Evolutionary conservation across 2,329 filamentous ascomycete genomes (phyloP), one percentile per base, ranked within the genome.

Genomic region (Colletotrichum costaricense): DNA sequence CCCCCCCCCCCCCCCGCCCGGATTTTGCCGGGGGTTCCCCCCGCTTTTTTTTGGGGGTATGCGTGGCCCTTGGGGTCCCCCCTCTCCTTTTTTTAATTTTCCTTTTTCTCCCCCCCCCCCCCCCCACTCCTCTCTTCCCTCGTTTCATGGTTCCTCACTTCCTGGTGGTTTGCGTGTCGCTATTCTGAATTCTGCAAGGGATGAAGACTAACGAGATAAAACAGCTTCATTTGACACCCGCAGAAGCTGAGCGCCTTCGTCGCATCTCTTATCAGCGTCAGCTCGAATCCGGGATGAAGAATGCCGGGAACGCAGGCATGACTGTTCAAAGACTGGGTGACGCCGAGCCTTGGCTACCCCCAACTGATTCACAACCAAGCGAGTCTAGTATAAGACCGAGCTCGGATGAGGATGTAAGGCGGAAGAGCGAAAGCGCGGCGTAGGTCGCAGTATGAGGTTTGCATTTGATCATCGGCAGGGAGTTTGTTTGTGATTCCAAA

Each of bases 251-350:
- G 56, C 81, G 88, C 7, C 78, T 91, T 62, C 82, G 88, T 19
- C 80, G 83, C 42, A 82, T 90, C 2, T 87, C 85, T 26, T 89
- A 88, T 76, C 84, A 88, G 77, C 82, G 84, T 58, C 89, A 91
- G 76, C 70, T 89, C n/a, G 87, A 87, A 73, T 84, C 85, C 4
- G 88, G 88, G 0, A 84, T 87, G 79, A 81, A 77, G 63, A 81
- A 84, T 26, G 84, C 88, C 0, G 87, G 86, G 0, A 82, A 81
- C 33, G 82, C 83, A 3, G 87, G 87, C 0, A 75, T 86, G 65
- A 85, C 84, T 6, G 80, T 78, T 4, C 85, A 87, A 76, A 78
- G 80, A 4, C 77, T 83, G 30, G 84, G 84, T 2, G 84, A 86
- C 69, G 77, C 82, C 5, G 75, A 76, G n/a, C 71, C 71, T 24